Conservation (phyloP, 345 rosid genomes). For the Rubroshorea leprosula region DNA sequence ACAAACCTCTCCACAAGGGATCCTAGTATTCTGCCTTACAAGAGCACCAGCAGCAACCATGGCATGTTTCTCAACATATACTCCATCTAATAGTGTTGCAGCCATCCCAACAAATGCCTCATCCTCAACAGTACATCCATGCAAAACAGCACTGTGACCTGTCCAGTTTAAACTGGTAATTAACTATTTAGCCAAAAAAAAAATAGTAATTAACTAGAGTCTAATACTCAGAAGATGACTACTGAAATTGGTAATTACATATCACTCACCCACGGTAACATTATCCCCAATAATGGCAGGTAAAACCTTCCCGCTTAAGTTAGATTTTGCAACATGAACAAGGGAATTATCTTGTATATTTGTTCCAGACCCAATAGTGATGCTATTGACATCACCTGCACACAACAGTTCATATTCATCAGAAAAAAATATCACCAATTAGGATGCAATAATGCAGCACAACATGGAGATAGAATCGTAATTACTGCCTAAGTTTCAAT, state of each 20-base stretch:
- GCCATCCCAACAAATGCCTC: constrained; percentile 83
- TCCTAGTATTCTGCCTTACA: too few relatives aligned
- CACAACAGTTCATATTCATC: not conserved
- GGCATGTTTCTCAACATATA: constrained; percentile 80
- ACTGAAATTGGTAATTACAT: not conserved
- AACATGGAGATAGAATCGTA: too few relatives aligned
- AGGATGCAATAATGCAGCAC: not conserved
- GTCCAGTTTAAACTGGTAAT: constrained; percentile 16
- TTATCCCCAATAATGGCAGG: constrained; percentile 73
- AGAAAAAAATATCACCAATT: constrained; percentile 6
- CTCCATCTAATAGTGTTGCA: constrained; percentile 82
- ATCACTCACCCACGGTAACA: constrained; percentile 67
- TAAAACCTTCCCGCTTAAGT: constrained; percentile 72
- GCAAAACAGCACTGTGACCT: constrained; percentile 86
- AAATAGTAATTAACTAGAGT: too few relatives aligned
- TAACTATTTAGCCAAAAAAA: too few relatives aligned
- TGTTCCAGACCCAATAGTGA: constrained; percentile 68
- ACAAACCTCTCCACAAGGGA: constrained; percentile 81
- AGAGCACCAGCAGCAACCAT: too few relatives aligned
- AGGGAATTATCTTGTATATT: constrained; percentile 78
- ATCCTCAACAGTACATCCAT: constrained; percentile 87
- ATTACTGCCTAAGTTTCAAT: not conserved
- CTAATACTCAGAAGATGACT: not conserved
- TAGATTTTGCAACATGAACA: constrained; percentile 81
- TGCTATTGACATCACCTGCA: constrained; percentile 77